Conservation (phyloP, 2,329 filamentous ascomycete species). For the Calonectria leucothoes region DNA sequence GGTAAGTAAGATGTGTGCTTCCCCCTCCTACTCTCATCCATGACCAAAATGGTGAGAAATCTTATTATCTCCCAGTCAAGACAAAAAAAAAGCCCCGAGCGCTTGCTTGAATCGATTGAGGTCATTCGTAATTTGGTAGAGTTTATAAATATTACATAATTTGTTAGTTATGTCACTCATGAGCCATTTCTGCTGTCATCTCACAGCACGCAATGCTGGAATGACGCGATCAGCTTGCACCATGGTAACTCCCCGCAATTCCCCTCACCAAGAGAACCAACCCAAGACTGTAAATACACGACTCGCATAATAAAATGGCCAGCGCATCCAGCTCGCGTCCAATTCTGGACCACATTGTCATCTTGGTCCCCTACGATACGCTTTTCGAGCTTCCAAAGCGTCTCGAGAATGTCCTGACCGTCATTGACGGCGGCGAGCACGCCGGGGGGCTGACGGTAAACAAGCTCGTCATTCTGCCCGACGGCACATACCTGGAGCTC, state of each 20-base stretch:
- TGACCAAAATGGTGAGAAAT: background rate
- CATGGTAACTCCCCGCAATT: background rate
- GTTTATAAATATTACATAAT: background rate
- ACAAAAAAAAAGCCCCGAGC: background rate
- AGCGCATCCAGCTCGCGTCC: conserved; percentile 32
- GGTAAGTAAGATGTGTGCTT: too few relatives aligned
- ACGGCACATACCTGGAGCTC: conserved; percentile 75
- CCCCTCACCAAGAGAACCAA: conserved; percentile 8
- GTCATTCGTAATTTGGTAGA: background rate
- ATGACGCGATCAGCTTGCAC: conserved; percentile 19
- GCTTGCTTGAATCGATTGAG: background rate
- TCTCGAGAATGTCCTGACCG: conserved; percentile 65
- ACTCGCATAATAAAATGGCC: conserved; percentile 17
- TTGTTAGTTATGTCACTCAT: background rate
- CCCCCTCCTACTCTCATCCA: background rate
- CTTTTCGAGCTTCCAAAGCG: conserved; percentile 60
- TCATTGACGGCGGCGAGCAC: conserved; percentile 71
- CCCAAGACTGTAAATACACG: background rate
- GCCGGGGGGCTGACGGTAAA: conserved; percentile 71
- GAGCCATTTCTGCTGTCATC: background rate
- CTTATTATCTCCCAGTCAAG: background rate
- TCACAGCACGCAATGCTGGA: conserved; percentile 15
- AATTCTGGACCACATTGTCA: conserved; percentile 72
- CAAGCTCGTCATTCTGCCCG: conserved; percentile 69
- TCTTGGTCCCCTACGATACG: conserved; percentile 66